These are phyloP conservation scores for Erythrobasidium hasegawianum DNA, from an alignment of 1,284 basidiomycete genomes.

Conservation along the genomic window DNA sequence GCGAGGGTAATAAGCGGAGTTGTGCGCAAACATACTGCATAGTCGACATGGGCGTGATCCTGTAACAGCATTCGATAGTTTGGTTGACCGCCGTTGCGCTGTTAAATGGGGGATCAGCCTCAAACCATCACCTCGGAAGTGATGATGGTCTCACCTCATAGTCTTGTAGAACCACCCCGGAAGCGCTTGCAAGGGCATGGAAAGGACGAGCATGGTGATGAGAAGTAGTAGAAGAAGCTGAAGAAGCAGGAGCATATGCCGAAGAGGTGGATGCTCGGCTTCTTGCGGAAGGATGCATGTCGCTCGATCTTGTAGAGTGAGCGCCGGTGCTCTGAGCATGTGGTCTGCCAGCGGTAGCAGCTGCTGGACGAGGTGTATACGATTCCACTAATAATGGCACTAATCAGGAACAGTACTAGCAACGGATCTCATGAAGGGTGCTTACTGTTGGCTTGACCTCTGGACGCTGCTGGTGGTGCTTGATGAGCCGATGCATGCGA, in stretches of 20 bases:
- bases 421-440: too few species aligned
- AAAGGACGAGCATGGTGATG: conserved; percentile 4
- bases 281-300: not conserved
- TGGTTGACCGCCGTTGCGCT: conserved; percentile 1
- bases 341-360: not conserved
- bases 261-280: not conserved
- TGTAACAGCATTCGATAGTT: conserved; percentile 13
- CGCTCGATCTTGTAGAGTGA: not conserved
- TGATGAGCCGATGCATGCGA: too few species aligned
- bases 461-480: too few species aligned
- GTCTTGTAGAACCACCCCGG: conserved; percentile 16
- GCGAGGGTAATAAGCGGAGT: too few species aligned
- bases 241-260: not conserved
- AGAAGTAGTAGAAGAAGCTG: not conserved
- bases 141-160: conserved; percentile 13
- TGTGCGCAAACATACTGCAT: conserved; percentile 15
- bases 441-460: too few species aligned
- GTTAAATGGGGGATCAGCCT: too few species aligned
- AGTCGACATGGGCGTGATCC: conserved; percentile 17
- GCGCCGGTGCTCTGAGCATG: not conserved
- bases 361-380: not conserved
- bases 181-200: conserved; percentile 25
- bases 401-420: too few species aligned
- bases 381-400: too few species aligned
- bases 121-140: too few species aligned